Percentiles rank a stretch among this genome's conserved stretches.
These are phyloP conservation scores for Auricularia sp. DNA, from an alignment of 768 basidiomycete species.

Conservation along the genomic window DNA sequence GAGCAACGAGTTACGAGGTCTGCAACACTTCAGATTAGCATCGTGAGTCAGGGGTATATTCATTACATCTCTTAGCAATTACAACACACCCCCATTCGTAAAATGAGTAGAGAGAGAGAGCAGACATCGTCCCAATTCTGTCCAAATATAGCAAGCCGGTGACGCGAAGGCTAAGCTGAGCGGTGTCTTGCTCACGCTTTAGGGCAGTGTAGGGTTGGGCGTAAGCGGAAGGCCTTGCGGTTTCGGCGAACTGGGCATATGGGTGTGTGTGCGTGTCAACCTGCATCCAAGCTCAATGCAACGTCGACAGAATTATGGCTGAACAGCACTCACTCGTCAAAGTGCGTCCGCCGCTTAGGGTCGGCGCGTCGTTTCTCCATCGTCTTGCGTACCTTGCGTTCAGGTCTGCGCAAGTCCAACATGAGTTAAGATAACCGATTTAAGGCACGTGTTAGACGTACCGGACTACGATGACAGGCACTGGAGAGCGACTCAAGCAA, in stretches of 20 bases:
- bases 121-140: too few species aligned
- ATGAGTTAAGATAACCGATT: too few species aligned
- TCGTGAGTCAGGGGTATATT: too few species aligned
- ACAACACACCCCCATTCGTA: too few species aligned
- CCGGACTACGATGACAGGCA: slow-evolving; percentile 92
- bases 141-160: too few species aligned
- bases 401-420: slow-evolving; percentile 33
- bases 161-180: too few species aligned
- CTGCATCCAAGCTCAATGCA: neutral
- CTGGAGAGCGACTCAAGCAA: slow-evolving; percentile 84
- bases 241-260: neutral
- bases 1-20: too few species aligned
- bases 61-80: too few species aligned
- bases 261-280: neutral
- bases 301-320: neutral
- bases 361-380: slow-evolving; percentile 79
- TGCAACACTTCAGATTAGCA: too few species aligned
- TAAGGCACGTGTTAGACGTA: slow-evolving; percentile 3
- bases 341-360: slow-evolving; percentile 79
- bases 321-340: slow-evolving; percentile 45
- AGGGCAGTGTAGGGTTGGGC: neutral
- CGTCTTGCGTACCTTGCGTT: slow-evolving; percentile 75
- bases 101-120: too few species aligned
- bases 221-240: neutral
- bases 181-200: neutral